Base-by-base conservation (phyloP, 2,329 filamentous ascomycete species). In the Bertia moriformis region DNA sequence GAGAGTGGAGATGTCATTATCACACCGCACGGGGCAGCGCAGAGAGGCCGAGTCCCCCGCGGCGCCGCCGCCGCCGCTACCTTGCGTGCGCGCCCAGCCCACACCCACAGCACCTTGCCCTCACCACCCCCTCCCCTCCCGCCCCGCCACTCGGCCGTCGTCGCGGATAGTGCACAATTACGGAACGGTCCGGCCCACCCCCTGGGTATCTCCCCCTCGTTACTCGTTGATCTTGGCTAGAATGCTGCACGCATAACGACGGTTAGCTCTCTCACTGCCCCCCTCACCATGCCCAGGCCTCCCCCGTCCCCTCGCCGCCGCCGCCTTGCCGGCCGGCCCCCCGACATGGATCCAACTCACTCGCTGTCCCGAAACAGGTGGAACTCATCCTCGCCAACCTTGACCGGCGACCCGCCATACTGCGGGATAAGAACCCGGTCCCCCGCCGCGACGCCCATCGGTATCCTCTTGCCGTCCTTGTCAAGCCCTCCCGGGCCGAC, bases 201-300 rank as follows among this genome's bases (percentile, higher is more conserved):
- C n/a, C n/a, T n/a, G n/a, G n/a, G n/a, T n/a, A n/a, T 49, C 42
- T 49, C 46, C 49, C 45, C 39, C 49, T 42, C 54, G 71, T 69
- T 84, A 94, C 73, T 96, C 89, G 67, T 86, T 94, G 75, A 98
- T 94, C 82, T 96, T 98, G 62, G 91, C 91, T 44, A 98, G 78
- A 51, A 98, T 85, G 62, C 89, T 95, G 52, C 18, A 30, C 18
- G n/a, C 30, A 14, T 14, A n/a, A n/a, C 3, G 15, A 13, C 24
- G 22, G 39, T 45, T 29, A 45, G 37, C 20, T 14, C 13, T 35
- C 20, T 42, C 32, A n/a, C n/a, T n/a, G n/a, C n/a, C n/a, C 13
- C 19, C 36, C 20, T 35, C 30, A 19, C 20, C 20, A 40, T 18
- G 19, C 38, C 40, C 18, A 19, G 20, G 15, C 14, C 18, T 13